Percentiles rank a stretch among this genome's conserved stretches.
Evolutionary conservation across 148 eudicot species (phyloP).

Genomic region (Silene uniflora): DNA sequence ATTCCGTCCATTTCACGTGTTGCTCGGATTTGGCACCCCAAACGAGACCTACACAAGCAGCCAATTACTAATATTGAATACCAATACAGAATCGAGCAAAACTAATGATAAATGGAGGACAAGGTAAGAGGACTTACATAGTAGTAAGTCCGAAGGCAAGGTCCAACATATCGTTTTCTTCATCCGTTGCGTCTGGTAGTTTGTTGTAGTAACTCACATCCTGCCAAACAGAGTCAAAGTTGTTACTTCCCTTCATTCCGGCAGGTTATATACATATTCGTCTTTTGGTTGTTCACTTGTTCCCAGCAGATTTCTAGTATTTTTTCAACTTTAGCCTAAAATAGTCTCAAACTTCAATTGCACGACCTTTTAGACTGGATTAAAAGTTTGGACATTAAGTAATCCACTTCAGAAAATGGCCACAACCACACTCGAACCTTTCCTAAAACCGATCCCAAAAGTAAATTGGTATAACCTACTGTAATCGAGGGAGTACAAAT

Average conservation of each 20-base stretch:
- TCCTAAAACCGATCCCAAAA: no score
- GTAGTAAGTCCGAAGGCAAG: slow-evolving; percentile 92
- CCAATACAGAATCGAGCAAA: not conserved
- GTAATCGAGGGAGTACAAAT: not conserved
- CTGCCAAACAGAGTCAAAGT: slow-evolving; percentile 33
- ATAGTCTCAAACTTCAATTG: no score
- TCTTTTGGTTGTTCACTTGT: no score
- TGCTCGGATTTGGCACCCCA: slow-evolving; percentile 90
- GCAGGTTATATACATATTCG: not conserved
- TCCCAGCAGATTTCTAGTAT: no score
- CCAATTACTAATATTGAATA: not conserved
- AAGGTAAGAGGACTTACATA: slow-evolving; percentile 44
- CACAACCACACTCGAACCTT: no score
- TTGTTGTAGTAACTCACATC: slow-evolving; percentile 78
- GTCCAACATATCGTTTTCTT: slow-evolving; percentile 95
- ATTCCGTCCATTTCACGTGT: slow-evolving; percentile 80
- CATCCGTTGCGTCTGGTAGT: slow-evolving; percentile 82
- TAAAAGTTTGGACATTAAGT: no score
- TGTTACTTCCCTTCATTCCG: not conserved
- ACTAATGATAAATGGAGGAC: not conserved
- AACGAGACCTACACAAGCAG: slow-evolving; percentile 63
- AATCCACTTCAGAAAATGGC: no score
- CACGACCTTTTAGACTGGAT: no score
- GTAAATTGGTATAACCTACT: no score
- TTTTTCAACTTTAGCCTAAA: no score